Evolutionary conservation across 192 early-diverging fungal species (phyloP), one percentile per base, ranked within the genome.

Genomic region (Chytriomyces sp.): DNA sequence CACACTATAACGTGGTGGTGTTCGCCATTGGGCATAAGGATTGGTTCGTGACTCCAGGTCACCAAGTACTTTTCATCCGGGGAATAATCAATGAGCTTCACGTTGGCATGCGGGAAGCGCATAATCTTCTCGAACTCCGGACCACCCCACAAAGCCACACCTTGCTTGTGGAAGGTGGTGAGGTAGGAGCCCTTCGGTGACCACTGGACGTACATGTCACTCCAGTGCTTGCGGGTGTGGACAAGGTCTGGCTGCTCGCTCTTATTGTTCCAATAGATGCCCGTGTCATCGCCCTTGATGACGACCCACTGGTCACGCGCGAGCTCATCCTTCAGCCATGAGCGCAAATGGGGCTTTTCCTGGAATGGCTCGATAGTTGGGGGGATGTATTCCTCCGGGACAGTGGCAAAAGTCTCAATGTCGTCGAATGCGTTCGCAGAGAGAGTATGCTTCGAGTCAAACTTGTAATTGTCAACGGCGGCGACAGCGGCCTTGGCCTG

Each of bases 141-240:
- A 30, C 96, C 96, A 76, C 98, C 95, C 98, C 98, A 99, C 71
- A 99, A 86, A 32, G 86, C 94, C 54, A 98, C 89, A 65, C 98
- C 98, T 78, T 92, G 93, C 59, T 86, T 84, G 76, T 99, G 98
- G 86, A 96, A 90, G 25, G 98, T 96, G 39, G 91, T 86, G 59
- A 99, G 84, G 80, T 94, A 99, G 25, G 92, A 91, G 44, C 98
- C 98, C 31, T 90, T 81, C 10, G 98, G 94, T 32, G 98, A 99
- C 94, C 96, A 99, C 70, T 91, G 82, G 40, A 96, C 88, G 73
- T 94, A 94, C 58, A 89, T 90, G 75, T 96, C 96, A 53, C 95
- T 96, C 96, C 95, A 98, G 88, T 96, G 90, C 79, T 89, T 80
- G 39, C 91, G 81, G 52, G 75, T 78, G 77, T 93, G 82, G 32